phyloP scores from a whole-genome alignment of 345 rosid genomes.

The Melaleuca quinquenervia region DNA sequence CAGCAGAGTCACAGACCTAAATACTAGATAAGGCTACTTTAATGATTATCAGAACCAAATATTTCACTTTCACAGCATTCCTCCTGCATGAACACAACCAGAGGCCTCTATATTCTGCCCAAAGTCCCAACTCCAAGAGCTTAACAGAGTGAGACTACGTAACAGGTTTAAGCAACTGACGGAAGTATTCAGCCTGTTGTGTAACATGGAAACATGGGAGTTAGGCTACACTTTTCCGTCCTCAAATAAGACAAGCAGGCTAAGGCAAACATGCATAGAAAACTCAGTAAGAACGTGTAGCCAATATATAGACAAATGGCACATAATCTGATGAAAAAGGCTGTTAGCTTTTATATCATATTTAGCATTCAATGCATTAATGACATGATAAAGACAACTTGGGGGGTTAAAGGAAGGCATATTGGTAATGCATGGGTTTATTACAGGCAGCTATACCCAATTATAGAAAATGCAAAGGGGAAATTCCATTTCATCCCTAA shows the following conservation, averaged over 20 bases:
- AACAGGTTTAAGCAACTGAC: conserved; percentile 95
- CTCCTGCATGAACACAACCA: conserved; percentile 25
- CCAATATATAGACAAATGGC: not conserved
- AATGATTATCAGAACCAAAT: conserved; percentile 9
- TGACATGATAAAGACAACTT: not conserved
- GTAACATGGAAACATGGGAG: not conserved
- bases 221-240: not conserved
- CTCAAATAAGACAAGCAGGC: not conserved
- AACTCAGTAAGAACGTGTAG: not conserved
- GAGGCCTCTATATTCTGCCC: conserved; percentile 27
- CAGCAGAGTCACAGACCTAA: not conserved
- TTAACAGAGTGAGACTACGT: conserved; percentile 52
- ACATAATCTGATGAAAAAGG: not conserved
- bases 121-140: conserved; percentile 1
- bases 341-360: not conserved
- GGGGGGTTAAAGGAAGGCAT: not conserved
- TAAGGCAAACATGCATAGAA: not conserved
- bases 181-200: conserved; percentile 85
- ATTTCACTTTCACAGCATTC: not conserved
- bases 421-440: not conserved
- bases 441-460: not conserved
- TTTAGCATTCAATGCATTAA: not conserved
- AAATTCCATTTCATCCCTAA: not conserved
- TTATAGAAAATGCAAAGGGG: not conserved
- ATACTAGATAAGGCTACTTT: not conserved